These are phyloP conservation scores for Cymodocea nodosa DNA, from an alignment of 116 monocot genomes.

Conservation along the genomic window DNA sequence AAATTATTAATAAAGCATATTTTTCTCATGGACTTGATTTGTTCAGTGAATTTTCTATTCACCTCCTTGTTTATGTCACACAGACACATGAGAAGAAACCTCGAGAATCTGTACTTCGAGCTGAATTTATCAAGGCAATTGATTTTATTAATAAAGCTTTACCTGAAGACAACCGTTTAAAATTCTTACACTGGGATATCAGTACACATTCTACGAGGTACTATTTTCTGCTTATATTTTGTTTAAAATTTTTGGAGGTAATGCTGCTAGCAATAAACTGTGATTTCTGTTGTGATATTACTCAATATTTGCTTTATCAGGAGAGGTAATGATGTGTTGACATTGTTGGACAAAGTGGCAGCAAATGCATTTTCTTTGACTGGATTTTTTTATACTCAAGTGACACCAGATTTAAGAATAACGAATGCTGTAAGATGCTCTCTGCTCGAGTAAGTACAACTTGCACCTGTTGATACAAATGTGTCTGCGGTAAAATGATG, in stretches of 20 bases:
- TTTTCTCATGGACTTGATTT: not conserved
- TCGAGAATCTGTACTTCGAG: slow-evolving; percentile 71
- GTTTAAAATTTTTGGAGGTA: not conserved
- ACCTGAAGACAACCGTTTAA: slow-evolving; percentile 45
- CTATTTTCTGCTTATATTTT: not conserved
- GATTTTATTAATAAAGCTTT: slow-evolving; percentile 62
- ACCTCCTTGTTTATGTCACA: not conserved
- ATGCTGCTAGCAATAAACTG: not conserved
- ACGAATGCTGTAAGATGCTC: slow-evolving; percentile 21
- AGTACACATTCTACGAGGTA: slow-evolving; percentile 64
- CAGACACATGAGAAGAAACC: slow-evolving; percentile 71
- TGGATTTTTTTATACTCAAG: slow-evolving; percentile 57
- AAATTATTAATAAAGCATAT: not conserved
- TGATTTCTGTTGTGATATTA: not conserved
- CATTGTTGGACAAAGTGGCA: slow-evolving; percentile 44
- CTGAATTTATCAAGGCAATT: slow-evolving; percentile 75
- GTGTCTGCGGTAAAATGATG: not conserved
- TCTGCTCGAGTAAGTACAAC: slow-evolving; percentile 10
- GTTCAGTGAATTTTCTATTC: not conserved
- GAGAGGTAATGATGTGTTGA: slow-evolving; percentile 47
- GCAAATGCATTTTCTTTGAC: slow-evolving; percentile 44
- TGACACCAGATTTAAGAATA: slow-evolving; percentile 18
- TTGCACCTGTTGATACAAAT: not conserved
- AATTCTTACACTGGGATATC: slow-evolving; percentile 90
- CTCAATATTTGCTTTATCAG: slow-evolving; percentile 24